Percentiles rank a stretch among this genome's conserved stretches.
Conservation (phyloP, 1,139 yeast species). For the Geotrichum klebahnii region DNA sequence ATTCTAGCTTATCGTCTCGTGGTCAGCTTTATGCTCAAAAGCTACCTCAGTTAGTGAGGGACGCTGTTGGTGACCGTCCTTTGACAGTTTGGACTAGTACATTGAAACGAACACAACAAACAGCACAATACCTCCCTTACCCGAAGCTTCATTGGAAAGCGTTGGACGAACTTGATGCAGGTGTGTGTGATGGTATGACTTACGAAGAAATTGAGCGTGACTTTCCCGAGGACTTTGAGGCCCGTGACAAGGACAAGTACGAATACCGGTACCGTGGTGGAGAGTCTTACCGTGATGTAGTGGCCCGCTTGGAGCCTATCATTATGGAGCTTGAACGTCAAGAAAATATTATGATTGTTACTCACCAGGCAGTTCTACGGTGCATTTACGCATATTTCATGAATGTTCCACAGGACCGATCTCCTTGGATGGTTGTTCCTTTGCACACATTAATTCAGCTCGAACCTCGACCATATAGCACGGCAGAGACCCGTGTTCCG, state of each 20-base stretch:
- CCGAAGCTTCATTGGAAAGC: constrained; percentile 93
- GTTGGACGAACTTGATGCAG: constrained; percentile 93
- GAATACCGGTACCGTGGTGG: constrained; percentile 97
- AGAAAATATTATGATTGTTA: constrained; percentile 89
- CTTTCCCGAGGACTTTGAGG: constrained; percentile 92
- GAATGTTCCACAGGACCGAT: constrained; percentile 96
- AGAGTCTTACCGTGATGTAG: constrained; percentile 93
- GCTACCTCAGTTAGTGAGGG: constrained; percentile 70
- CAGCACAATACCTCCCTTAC: constrained; percentile 78
- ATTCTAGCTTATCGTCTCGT: constrained; percentile 77
- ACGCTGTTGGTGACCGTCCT: constrained; percentile 71
- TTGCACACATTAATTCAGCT: constrained; percentile 87
- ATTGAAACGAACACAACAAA: constrained; percentile 84
- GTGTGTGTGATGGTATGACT: constrained; percentile 93
- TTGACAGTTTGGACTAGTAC: constrained; percentile 97
- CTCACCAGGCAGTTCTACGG: constrained; percentile 95
- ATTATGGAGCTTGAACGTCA: constrained; percentile 97
- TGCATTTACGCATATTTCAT: constrained; percentile 96
- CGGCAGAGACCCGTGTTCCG: constrained; percentile 80
- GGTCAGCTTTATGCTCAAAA: constrained; percentile 83
- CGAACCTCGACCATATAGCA: constrained; percentile 90
- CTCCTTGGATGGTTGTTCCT: constrained; percentile 99
- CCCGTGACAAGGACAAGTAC: constrained; percentile 92
- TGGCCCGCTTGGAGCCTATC: constrained; percentile 88
- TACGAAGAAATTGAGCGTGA: constrained; percentile 77